A percentile compares a stretch with the other conserved stretches of the same genome.
Conservation (phyloP, 768 basidiomycete genomes). For the Pleurotus eryngii region DNA sequence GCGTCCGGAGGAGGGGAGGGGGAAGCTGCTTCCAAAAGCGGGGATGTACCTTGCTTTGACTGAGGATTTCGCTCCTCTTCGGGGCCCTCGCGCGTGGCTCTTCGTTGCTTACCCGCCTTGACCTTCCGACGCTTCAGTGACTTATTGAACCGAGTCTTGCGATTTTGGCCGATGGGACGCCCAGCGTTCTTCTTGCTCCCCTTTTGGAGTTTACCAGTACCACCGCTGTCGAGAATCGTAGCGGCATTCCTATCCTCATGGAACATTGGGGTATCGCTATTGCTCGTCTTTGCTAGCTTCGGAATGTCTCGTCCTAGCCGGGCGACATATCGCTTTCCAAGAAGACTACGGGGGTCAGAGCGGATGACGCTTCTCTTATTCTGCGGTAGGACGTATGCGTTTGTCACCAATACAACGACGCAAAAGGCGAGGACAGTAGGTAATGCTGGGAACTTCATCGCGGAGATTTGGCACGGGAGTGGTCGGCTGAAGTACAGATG, state of each 20-base stretch:
- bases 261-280: neutral
- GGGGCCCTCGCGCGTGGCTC: neutral
- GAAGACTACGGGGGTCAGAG: neutral
- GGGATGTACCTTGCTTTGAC: neutral
- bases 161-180: neutral
- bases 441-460: neutral
- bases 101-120: too few species aligned
- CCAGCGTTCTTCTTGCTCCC: neutral
- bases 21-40: neutral
- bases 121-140: neutral
- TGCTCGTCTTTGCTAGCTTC: neutral
- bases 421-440: neutral
- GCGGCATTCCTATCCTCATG: neutral
- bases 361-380: neutral
- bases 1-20: neutral
- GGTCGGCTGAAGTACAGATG: neutral
- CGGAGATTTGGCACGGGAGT: neutral
- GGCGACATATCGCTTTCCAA: neutral
- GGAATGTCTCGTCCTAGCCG: neutral
- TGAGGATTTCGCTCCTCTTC: neutral
- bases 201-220: neutral
- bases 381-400: neutral
- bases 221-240: too few species aligned
- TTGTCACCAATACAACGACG: neutral
- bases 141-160: neutral